Conservation (phyloP, 495 filamentous ascomycete species). For the Aspergillus ellipticus region DNA sequence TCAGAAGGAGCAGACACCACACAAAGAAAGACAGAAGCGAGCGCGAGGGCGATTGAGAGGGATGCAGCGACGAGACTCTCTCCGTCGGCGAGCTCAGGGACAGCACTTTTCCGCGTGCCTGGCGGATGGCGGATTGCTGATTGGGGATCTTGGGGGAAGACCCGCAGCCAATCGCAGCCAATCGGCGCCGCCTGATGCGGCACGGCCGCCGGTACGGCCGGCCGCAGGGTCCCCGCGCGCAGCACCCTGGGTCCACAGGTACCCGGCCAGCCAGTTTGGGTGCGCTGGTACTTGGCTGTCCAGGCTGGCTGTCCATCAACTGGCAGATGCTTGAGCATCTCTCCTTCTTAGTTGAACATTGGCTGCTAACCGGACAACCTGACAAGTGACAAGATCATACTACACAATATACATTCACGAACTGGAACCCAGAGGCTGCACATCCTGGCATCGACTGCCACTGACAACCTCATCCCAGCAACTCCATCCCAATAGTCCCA, state of each 20-base stretch:
- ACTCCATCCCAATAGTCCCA: no score
- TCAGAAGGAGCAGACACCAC: not conserved
- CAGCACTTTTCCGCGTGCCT: conserved; percentile 8
- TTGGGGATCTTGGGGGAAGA: conserved; percentile 28
- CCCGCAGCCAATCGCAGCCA: conserved; percentile 36
- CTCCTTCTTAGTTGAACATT: no score
- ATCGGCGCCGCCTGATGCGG: conserved; percentile 25
- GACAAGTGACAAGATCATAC: no score
- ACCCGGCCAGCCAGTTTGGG: no score
- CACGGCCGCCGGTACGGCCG: conserved; percentile 21
- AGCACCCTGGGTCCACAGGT: not conserved
- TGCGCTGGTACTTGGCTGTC: no score
- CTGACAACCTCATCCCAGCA: no score
- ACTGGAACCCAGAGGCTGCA: not conserved
- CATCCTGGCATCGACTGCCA: no score
- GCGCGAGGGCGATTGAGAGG: conserved; percentile 16
- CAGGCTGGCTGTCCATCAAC: no score
- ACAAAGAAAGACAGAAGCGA: not conserved
- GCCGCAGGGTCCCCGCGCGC: not conserved
- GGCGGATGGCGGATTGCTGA: not conserved
- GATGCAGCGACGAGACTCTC: conserved; percentile 6
- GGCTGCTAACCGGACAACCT: no score
- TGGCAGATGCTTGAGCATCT: no score
- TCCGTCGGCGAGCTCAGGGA: conserved; percentile 2
- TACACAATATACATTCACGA: no score